Conservation (phyloP, 2,329 filamentous ascomycete genomes). For the Clonostachys byssicola region DNA sequence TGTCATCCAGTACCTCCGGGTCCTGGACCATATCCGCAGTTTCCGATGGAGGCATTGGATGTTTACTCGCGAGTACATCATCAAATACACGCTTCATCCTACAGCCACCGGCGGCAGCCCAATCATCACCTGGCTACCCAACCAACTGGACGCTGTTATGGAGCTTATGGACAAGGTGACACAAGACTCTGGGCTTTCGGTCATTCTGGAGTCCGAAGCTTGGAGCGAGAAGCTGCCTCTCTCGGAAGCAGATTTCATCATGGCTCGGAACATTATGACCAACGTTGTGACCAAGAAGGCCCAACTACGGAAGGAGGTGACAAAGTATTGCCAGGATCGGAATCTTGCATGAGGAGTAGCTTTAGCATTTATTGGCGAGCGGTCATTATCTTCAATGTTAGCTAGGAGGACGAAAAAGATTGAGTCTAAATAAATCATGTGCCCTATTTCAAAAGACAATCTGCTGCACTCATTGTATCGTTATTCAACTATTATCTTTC, state of each 20-base stretch:
- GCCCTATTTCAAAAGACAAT: no score
- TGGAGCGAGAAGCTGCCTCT: no score
- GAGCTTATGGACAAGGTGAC: constrained; percentile 62
- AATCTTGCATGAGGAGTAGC: constrained; percentile 21
- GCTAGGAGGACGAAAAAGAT: no score
- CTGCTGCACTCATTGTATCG: no score
- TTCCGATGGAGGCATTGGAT: constrained; percentile 86
- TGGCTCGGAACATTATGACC: constrained; percentile 62
- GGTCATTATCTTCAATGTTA: no score
- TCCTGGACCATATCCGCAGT: constrained; percentile 72
- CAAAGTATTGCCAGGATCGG: constrained; percentile 67
- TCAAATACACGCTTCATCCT: constrained; percentile 72
- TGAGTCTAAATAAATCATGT: no score
- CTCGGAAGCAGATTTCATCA: constrained; percentile 9
- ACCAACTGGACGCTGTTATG: constrained; percentile 73
- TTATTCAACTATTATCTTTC: no score
- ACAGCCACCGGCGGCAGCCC: constrained; percentile 78
- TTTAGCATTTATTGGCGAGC: no score
- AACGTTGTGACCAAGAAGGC: constrained; percentile 58
- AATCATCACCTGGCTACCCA: constrained; percentile 81
- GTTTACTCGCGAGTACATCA: constrained; percentile 79
- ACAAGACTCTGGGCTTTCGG: constrained; percentile 28
- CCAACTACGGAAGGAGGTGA: constrained; percentile 68
- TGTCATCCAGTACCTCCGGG: constrained; percentile 45
- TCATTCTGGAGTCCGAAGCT: constrained; percentile 28